Evolutionary conservation across 805 yeast genomes (phyloP), one percentile per base, ranked within the genome.

Genomic region (Spathaspora sp.): DNA sequence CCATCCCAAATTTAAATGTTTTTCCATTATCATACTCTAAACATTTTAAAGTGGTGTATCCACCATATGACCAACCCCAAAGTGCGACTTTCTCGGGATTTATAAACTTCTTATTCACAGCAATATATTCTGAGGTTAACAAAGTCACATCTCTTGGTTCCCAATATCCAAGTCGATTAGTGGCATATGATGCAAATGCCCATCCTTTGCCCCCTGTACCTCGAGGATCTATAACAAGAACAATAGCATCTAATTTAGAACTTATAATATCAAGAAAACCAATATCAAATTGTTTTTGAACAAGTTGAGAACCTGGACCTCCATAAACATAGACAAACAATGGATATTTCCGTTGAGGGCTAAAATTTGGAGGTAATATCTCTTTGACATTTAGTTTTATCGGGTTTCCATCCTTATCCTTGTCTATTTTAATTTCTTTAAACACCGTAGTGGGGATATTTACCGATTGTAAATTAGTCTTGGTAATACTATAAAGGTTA

Each of bases 51-150:
- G 99, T 91, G 77, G 90, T 79, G 64, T 82, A 94, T 0, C 98
- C 99, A 46, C 99, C 99, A 65, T 93, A 94, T 19, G 96, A 88
- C 99, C 99, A 94, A 8, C 99, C 99, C 93, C 97, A 94, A 50
- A 93, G 81, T 0, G 96, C 96, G 11, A 89, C 83, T 54, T 81
- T 79, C 3, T 77, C 71, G 20, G 73, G 67, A 63, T 92, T 88
- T 17, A 88, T 75, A 53, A 77, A 77, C 9, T 69, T 62, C 35
- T 58, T 53, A 51, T 73, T 72, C 6, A 66, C 67, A 19, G 68
- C 53, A 6, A 87, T 76, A 62, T 82, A 83, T 35, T 71, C 73
- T 42, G 78, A 66, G 0, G 82, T 76, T 0, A 82, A 77, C 3
- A 71, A 72, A 0, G 79, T 74, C 12, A 88, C 69, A 64, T 88